Conservation (phyloP, 2,329 filamentous ascomycete genomes). For the Sarocladiaceae sp. region DNA sequence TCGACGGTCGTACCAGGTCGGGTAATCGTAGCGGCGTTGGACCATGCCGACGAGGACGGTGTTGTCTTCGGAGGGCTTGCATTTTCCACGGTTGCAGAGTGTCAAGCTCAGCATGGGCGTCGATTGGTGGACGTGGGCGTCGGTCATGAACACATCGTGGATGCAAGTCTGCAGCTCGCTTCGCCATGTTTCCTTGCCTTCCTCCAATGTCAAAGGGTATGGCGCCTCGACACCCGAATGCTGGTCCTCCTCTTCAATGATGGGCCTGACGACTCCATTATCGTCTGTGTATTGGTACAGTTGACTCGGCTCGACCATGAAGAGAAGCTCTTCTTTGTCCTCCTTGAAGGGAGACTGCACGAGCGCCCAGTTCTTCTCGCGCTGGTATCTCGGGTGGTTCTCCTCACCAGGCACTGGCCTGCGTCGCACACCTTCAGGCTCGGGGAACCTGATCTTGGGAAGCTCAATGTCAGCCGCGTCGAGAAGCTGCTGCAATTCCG, state of each 20-base stretch:
- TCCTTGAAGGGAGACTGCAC: constrained; percentile 3
- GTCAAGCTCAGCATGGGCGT: constrained; percentile 10
- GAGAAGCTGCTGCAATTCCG: constrained; percentile 3
- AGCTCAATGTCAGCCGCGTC: background rate
- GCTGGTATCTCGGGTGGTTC: constrained; percentile 4
- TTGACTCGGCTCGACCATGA: constrained; percentile 10
- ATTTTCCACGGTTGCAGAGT: constrained; percentile 9
- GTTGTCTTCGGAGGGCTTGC: constrained; percentile 5
- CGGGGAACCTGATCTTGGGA: constrained; percentile 1
- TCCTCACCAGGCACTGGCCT: constrained; percentile 1
- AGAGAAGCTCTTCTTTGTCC: constrained; percentile 3
- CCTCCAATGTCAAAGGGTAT: background rate
- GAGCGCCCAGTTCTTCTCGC: constrained; percentile 12
- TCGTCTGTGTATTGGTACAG: constrained; percentile 1
- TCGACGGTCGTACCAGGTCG: constrained; percentile 7
- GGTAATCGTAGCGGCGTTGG: constrained; percentile 8
- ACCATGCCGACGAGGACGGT: constrained; percentile 10
- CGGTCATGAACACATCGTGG: constrained; percentile 9
- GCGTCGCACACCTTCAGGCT: constrained; percentile 3
- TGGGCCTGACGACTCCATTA: background rate
- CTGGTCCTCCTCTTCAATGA: background rate
- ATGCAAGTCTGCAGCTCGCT: constrained; percentile 9
- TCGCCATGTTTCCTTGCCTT: constrained; percentile 5
- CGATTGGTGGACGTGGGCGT: constrained; percentile 10
- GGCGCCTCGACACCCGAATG: constrained; percentile 8